Conservation (phyloP, 108 stramenopile genomes). For the Skeletonema grethae region DNA sequence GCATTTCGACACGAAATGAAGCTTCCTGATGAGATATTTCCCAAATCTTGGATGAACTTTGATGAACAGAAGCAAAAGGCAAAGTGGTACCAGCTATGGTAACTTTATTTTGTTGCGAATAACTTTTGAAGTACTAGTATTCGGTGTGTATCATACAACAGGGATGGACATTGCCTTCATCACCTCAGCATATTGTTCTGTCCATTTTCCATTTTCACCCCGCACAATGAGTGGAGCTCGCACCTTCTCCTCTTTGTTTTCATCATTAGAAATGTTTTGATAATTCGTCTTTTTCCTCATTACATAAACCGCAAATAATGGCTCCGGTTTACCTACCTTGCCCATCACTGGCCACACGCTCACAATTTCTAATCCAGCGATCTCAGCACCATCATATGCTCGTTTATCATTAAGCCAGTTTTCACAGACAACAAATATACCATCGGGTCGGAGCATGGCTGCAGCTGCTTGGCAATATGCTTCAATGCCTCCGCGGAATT, state of each 20-base stretch:
- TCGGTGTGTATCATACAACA: too few species aligned
- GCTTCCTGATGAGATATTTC: conserved; percentile 67
- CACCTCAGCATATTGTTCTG: conserved; percentile 45
- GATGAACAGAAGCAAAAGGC: neutral
- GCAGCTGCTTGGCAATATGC: conserved; percentile 67
- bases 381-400: conserved; percentile 43
- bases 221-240: conserved; percentile 39
- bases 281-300: conserved; percentile 36
- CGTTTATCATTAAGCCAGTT: conserved; percentile 68
- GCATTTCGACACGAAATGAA: conserved; percentile 75
- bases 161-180: conserved; percentile 58
- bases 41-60: conserved; percentile 54
- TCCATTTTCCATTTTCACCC: conserved; percentile 52
- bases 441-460: conserved; percentile 30
- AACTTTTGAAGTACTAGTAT: neutral
- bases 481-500: conserved; percentile 79
- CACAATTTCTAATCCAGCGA: conserved; percentile 38
- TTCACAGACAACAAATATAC: conserved; percentile 62
- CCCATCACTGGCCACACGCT: conserved; percentile 42
- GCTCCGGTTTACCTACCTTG: conserved; percentile 21
- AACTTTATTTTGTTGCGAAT: neutral
- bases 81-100: neutral
- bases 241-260: neutral
- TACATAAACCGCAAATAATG: conserved; percentile 60
- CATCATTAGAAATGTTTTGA: neutral